A percentile compares a stretch with the other conserved stretches of the same genome.
These are phyloP conservation scores for Calonectria multiphialidica DNA, from an alignment of 2,329 filamentous ascomycete species.

Conservation along the genomic window DNA sequence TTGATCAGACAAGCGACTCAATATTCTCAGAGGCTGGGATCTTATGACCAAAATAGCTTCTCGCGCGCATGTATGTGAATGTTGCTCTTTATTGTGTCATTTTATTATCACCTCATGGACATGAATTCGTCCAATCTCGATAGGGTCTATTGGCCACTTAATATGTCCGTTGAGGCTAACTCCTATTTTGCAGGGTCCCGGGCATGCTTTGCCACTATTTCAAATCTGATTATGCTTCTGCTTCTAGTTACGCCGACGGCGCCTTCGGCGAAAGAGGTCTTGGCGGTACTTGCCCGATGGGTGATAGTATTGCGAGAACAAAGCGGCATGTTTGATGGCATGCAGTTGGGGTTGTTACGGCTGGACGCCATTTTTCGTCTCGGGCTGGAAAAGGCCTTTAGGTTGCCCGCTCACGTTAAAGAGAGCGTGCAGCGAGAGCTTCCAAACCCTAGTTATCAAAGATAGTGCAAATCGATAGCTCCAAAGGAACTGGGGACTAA, in stretches of 20 bases:
- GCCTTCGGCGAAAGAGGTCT: background rate
- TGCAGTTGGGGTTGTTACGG: background rate
- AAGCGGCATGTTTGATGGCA: background rate
- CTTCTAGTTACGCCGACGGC: background rate
- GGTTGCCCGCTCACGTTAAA: background rate
- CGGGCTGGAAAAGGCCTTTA: background rate
- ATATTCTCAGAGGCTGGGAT: background rate
- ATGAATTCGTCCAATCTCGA: too few relatives aligned
- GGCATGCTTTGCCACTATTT: background rate
- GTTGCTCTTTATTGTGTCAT: too few relatives aligned
- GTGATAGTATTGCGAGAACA: background rate
- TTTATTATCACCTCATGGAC: too few relatives aligned
- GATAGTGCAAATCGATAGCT: too few relatives aligned
- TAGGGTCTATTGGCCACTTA: too few relatives aligned
- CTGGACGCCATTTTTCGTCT: background rate
- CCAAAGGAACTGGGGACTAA: too few relatives aligned
- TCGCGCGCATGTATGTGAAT: too few relatives aligned
- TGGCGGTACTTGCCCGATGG: background rate
- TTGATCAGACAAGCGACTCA: too few relatives aligned
- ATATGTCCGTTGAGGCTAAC: too few relatives aligned
- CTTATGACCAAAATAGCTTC: conserved; percentile 3
- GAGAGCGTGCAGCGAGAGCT: background rate
- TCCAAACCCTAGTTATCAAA: background rate
- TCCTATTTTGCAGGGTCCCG: too few relatives aligned
- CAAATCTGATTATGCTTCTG: background rate